Base-by-base conservation (phyloP, 1,284 basidiomycete species). In the Naganishia albida region DNA sequence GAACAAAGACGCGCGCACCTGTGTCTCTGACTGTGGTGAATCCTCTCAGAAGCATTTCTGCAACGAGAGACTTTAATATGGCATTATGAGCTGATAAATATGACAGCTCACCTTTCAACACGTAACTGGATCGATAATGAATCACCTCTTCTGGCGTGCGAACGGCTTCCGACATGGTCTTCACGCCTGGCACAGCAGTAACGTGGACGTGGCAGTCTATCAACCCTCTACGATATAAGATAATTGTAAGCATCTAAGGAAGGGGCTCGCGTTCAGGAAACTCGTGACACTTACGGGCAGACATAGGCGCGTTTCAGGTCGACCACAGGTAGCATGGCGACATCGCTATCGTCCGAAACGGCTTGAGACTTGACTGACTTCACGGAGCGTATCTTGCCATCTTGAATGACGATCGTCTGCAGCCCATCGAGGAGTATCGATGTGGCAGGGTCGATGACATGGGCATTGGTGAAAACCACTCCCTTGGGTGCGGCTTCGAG, bases 11-110 rank as follows among this genome's bases (percentile, higher is more conserved):
- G 3, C 7, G 18, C 54, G 42, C 25, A 56, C 54, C 54, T 12
- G 78, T 79, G 67, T 84, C 83, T n/a, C 83, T 77, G 18, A 83
- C 81, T 2, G 82, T 82, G 0, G 82, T 84, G 69, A 83, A 84
- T 0, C 83, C 83, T 26, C 82, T 73, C 15, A 74, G 62, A 2
- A 83, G 77, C 82, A 83, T 83, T 64, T 80, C 80, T 77, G 30
- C 75, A 7, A 7, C 10, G 34, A n/a, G 15, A n/a, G 42, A 15
- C 12, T 20, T 7, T 3, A 15, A 25, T 34, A 34, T 34, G n/a
- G n/a, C n/a, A n/a, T n/a, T n/a, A 34, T 34, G 34, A 34, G n/a
- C 34, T 34, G 34, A 10, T 34, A 34, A n/a, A n/a, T n/a, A n/a
- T n/a, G n/a, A n/a, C 20, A 39, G 30, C 15, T 56, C n/a, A 55